Evolutionary conservation across 176 grass and related monocot genomes (phyloP).

Genomic region (Ensete glaucum): DNA sequence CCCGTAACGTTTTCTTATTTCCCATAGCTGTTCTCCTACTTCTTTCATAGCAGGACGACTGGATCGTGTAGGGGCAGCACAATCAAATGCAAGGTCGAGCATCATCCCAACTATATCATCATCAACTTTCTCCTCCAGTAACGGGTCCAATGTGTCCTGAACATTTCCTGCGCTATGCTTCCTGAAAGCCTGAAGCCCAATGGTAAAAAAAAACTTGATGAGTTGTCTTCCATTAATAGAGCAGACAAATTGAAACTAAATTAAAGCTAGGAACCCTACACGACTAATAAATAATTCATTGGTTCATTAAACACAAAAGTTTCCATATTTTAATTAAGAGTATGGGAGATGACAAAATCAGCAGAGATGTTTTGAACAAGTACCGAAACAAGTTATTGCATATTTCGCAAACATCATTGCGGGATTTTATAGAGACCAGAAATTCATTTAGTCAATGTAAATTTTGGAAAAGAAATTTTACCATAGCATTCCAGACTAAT

Average conservation of each 20-base stretch:
- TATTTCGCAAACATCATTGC: background rate
- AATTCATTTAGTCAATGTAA: background rate
- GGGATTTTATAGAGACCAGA: background rate
- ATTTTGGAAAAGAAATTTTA: no score
- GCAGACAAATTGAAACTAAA: background rate
- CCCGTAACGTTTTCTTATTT: conserved; percentile 65
- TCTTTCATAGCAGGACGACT: conserved; percentile 85
- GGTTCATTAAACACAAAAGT: background rate
- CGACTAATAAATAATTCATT: background rate
- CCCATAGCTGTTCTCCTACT: conserved; percentile 91
- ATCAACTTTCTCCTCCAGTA: conserved; percentile 60
- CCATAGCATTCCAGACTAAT: no score
- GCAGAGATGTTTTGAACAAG: background rate
- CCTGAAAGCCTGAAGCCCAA: conserved; percentile 60
- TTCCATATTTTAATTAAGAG: background rate
- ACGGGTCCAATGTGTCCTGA: conserved; percentile 66
- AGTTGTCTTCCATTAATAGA: background rate
- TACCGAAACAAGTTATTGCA: background rate
- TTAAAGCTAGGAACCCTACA: background rate
- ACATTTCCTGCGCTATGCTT: conserved; percentile 72
- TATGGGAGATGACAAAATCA: background rate
- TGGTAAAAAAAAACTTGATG: background rate
- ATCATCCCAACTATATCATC: conserved; percentile 52
- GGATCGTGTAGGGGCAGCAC: conserved; percentile 59
- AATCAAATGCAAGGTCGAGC: conserved; percentile 69